Evolutionary conservation across 2,329 filamentous ascomycete species (phyloP), one percentile per base, ranked within the genome.

Genomic region (Fusarium scirpi): DNA sequence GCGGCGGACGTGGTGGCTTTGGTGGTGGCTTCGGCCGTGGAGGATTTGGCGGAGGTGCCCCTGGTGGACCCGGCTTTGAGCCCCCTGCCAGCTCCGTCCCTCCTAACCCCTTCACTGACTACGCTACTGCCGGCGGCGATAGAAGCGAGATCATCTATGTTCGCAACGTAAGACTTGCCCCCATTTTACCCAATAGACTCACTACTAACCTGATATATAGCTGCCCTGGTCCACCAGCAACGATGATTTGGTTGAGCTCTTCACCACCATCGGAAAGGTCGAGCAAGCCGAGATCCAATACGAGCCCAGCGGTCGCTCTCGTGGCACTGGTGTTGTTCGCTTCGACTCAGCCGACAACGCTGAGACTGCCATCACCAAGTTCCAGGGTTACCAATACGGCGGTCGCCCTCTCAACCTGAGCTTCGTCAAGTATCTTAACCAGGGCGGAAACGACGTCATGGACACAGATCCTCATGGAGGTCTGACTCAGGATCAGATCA

Each of bases 251-350:
- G 90, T 98, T 61, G 96, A 99, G 80, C 87, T 99, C 22, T 99
- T 99, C 85, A 94, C 92, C 20, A 99, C 96, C 13, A 99, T 99
- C 77, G 96, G 96, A 70, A 97, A 97, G 81, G 96, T 99, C 64
- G 94, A 98, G 77, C 94, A 96, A 76, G 96, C 96, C n/a, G 96
- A 99, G 83, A 98, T 99, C 61, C 96, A 99, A 82, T 98, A 99
- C 78, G 96, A 99, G 81, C 92, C 93, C 6, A 98, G 97, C 77
- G 96, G 96, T 47, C 93, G 96, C 75, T 99, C 96, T 65, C 92
- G 94, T 70, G 96, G 96, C 70, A 96, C 93, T 63, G 96, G 96
- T 78, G 96, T 99, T n/a, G 96, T 99, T 59, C 91, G 96, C 68
- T 98, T 99, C 79, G 93, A 97, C 78, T 88, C 83, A 57, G 83